Evolutionary conservation across 495 filamentous ascomycete species (phyloP), one percentile per base, ranked within the genome.

Genomic region (Xylaria nigripes): DNA sequence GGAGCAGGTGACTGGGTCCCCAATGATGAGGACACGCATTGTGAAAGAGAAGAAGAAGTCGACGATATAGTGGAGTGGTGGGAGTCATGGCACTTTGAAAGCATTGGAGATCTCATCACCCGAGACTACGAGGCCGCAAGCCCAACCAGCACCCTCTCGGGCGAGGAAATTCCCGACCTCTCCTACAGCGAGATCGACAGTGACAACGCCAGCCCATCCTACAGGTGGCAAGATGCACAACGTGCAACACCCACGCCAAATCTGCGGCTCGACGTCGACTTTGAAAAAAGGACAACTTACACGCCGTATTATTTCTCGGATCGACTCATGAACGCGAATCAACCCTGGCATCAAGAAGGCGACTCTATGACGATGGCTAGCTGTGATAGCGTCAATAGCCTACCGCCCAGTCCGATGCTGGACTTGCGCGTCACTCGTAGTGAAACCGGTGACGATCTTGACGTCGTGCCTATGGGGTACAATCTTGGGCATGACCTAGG

Each of bases 401-500:
- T 76, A 25, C 74, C 75, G 19, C 72, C 73, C 32, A 77, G 74
- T 56, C 74, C 75, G n/a, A 75, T 78, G 74, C 55, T 76, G 36
- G 73, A 75, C 42, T 60, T 77, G 2, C 67, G 67, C 12, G 68
- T 76, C 10, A 69, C 64, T 30, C 62, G 60, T 16, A 70, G 64
- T 29, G 61, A 59, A 1, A 66, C 66, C 1, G 73, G 72, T 6
- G 68, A 72, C 50, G 72, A 74, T 54, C 53, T 70, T 23, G 54
- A 66, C 21, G 63, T 71, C 43, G 73, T 78, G 25, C 75, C 76
- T 0, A 79, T 80, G 76, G 76, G 76, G 6, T 81, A 73, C 58
- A 81, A 81, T 48, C 68, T 81, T 13, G 71, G 72, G 32, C 72
- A 79, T 54, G 76, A 81, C 59, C 47, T 79, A 32, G 73, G 71